A percentile compares a stretch with the other conserved stretches of the same genome.
phyloP scores from a whole-genome alignment of 2,329 filamentous ascomycete genomes.

The Stachybotrys chlorohalonatus region DNA sequence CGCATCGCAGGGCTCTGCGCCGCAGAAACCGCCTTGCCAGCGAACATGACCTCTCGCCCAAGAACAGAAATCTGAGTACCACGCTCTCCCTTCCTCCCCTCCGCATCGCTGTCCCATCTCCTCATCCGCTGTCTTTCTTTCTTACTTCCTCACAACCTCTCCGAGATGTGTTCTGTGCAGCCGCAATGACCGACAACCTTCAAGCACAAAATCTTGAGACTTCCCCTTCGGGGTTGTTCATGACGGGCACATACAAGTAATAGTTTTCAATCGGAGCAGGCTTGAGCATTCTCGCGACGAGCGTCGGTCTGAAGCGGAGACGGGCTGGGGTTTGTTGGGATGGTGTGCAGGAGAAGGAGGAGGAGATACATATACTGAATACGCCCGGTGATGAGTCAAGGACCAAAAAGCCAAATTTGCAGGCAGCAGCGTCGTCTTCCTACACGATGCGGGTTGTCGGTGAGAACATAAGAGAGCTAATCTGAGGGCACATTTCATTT shows the following conservation, averaged over 20 bases:
- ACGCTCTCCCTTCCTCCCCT: conserved; percentile 3
- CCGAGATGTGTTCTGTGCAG: conserved; percentile 10
- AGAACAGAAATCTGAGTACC: conserved; percentile 46
- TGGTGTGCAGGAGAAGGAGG: conserved; percentile 4
- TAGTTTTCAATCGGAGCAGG: conserved; percentile 49
- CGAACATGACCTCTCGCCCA: conserved; percentile 14
- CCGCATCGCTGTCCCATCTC: not conserved
- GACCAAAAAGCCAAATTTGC: conserved; percentile 52
- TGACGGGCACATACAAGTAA: conserved; percentile 21
- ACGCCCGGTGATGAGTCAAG: conserved; percentile 40
- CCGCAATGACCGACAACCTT: conserved; percentile 26
- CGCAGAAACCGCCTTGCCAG: conserved; percentile 1
- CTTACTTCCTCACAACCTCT: not conserved
- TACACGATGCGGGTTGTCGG: conserved; percentile 30
- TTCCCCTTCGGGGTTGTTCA: conserved; percentile 7
- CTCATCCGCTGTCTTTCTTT: conserved; percentile 3
- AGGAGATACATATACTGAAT: conserved; percentile 2
- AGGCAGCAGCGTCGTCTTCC: conserved; percentile 30
- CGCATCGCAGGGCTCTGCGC: not conserved
- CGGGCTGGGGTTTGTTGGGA: not conserved
- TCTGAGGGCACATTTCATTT: conserved; percentile 33
- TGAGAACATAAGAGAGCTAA: conserved; percentile 50
- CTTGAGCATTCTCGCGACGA: conserved; percentile 11
- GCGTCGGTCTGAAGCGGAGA: not conserved
- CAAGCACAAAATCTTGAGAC: not conserved